Evolutionary conservation across 768 basidiomycete species (phyloP).

Genomic region (Rhodotorula toruloides): DNA sequence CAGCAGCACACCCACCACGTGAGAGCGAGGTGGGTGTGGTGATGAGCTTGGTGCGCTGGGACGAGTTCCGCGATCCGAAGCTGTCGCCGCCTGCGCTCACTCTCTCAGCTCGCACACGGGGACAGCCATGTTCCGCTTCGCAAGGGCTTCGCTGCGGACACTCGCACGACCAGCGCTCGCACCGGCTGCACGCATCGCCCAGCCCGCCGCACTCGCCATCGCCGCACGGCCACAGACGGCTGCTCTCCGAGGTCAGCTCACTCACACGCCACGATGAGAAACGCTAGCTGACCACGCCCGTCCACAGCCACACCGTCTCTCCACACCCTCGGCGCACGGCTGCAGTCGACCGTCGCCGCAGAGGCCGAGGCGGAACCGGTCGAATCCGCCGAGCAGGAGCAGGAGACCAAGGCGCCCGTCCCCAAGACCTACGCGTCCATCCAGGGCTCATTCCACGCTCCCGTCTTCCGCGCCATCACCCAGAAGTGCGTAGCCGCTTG

Average conservation of each 20-base stretch:
- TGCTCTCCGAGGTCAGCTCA: not conserved
- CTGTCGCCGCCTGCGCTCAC: not conserved
- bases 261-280: not conserved
- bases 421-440: constrained; percentile 25
- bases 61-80: not conserved
- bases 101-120: not conserved
- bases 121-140: constrained; percentile 15
- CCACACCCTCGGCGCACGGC: no score
- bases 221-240: not conserved
- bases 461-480: constrained; percentile 40
- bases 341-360: not conserved
- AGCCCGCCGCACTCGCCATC: not conserved
- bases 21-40: no score
- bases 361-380: not conserved
- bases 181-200: not conserved
- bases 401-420: no score
- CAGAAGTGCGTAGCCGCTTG: constrained; percentile 15
- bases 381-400: not conserved
- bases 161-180: not conserved
- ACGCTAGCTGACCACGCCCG: not conserved
- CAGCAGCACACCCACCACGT: no score
- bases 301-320: no score
- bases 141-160: constrained; percentile 1
- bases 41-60: no score
- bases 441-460: constrained; percentile 29